Conservation (phyloP, 306 rosid species). For the Inga leiocalycina region DNA sequence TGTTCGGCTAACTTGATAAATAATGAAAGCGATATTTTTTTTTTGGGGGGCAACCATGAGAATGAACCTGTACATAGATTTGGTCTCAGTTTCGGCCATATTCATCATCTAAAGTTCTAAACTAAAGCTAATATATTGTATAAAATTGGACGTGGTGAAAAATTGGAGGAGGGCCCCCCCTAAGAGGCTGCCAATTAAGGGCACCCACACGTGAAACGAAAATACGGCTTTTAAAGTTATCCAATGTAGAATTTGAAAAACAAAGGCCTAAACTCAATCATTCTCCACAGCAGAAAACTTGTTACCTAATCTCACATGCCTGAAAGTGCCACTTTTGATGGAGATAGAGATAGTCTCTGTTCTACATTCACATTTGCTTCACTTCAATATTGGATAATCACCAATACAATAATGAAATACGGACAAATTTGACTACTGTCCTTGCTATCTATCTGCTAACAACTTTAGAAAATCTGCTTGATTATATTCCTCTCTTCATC, state of each 20-base stretch:
- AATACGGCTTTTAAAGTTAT: not conserved
- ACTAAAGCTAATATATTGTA: not conserved
- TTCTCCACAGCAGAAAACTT: constrained; percentile 23
- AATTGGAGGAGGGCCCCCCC: not conserved
- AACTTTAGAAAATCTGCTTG: not conserved
- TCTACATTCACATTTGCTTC: not conserved
- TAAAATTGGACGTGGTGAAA: not conserved
- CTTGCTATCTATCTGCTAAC: not conserved
- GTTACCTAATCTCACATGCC: not conserved
- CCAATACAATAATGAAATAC: not conserved
- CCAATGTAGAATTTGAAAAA: not conserved
- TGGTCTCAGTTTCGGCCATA: not conserved
- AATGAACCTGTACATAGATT: not conserved
- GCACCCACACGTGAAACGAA: not conserved
- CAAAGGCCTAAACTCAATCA: constrained; percentile 28
- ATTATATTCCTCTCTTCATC: not conserved
- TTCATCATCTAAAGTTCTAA: not conserved
- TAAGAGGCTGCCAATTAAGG: not conserved
- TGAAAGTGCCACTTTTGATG: not conserved
- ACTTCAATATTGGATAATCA: not conserved
- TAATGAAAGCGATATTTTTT: not conserved
- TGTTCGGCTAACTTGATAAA: not conserved
- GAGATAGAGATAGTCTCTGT: not conserved
- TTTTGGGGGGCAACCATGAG: not conserved
- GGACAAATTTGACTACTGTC: not conserved